These are phyloP conservation scores for Trametes versicolor DNA, from an alignment of 1,284 basidiomycete species.

Conservation along the genomic window DNA sequence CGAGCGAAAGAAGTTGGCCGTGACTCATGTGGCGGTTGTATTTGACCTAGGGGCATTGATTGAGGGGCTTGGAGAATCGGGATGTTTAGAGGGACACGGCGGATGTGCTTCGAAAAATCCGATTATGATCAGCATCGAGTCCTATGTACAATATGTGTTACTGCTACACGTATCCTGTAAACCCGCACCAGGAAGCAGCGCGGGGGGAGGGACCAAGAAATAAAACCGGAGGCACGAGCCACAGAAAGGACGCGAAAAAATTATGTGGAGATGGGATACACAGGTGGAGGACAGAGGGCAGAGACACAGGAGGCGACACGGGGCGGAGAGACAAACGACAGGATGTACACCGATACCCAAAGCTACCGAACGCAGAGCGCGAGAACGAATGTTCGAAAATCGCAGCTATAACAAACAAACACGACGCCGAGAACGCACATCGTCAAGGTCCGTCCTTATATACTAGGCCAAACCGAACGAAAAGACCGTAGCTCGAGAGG, in stretches of 20 bases:
- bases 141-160: neutral
- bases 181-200: neutral
- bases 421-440: neutral
- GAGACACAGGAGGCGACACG: neutral
- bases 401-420: slow-evolving; percentile 7
- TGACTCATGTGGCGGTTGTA: no score
- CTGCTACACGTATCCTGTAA: neutral
- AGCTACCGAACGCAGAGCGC: slow-evolving; percentile 6
- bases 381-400: slow-evolving; percentile 1
- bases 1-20: no score
- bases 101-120: neutral
- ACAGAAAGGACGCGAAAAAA: neutral
- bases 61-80: no score
- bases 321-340: no score
- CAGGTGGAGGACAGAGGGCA: neutral
- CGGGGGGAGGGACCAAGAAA: neutral
- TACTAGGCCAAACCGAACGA: slow-evolving; percentile 5
- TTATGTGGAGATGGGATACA: neutral
- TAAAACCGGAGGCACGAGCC: neutral
- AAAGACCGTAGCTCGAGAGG: neutral
- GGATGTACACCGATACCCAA: slow-evolving; percentile 5
- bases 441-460: no score
- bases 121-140: neutral
- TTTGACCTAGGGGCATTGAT: no score
- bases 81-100: no score